These are phyloP conservation scores for Debaryomyces singareniensis DNA, from an alignment of 1,139 yeast genomes.

Conservation along the genomic window DNA sequence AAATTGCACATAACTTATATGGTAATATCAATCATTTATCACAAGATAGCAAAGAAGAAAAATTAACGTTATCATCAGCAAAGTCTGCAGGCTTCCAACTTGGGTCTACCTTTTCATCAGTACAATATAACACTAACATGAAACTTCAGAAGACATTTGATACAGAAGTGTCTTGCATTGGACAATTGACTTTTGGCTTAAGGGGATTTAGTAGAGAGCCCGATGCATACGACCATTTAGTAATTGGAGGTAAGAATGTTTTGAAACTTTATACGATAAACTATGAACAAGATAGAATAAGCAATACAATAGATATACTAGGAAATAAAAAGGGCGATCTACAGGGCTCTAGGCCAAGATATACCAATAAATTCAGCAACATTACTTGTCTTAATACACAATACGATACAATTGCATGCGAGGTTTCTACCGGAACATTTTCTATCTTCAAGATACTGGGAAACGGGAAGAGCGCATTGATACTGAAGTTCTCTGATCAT, in stretches of 20 bases:
- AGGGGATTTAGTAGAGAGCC: constrained; percentile 1
- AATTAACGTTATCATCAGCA: not conserved
- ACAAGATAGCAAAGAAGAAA: not conserved
- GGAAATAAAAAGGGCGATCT: constrained; percentile 39
- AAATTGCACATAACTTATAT: constrained; percentile 1
- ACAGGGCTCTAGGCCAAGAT: constrained; percentile 30
- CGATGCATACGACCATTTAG: constrained; percentile 26
- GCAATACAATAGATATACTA: constrained; percentile 40
- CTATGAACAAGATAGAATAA: constrained; percentile 29
- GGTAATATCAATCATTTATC: not conserved
- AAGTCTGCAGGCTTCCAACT: too few species aligned
- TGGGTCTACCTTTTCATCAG: not conserved
- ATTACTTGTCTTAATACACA: constrained; percentile 35
- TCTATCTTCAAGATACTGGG: constrained; percentile 26
- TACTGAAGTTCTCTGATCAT: constrained; percentile 57
- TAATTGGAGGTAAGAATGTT: constrained; percentile 55
- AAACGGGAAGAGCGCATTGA: constrained; percentile 33
- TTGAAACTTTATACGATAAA: constrained; percentile 44
- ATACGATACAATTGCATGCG: constrained; percentile 35
- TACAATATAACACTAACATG: not conserved
- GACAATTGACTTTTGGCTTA: constrained; percentile 17
- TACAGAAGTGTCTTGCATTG: constrained; percentile 21
- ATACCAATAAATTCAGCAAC: constrained; percentile 32
- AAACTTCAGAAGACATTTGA: too few species aligned
- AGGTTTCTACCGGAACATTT: constrained; percentile 35